phyloP scores from a whole-genome alignment of 768 basidiomycete species.

The Pholiota conissans region DNA sequence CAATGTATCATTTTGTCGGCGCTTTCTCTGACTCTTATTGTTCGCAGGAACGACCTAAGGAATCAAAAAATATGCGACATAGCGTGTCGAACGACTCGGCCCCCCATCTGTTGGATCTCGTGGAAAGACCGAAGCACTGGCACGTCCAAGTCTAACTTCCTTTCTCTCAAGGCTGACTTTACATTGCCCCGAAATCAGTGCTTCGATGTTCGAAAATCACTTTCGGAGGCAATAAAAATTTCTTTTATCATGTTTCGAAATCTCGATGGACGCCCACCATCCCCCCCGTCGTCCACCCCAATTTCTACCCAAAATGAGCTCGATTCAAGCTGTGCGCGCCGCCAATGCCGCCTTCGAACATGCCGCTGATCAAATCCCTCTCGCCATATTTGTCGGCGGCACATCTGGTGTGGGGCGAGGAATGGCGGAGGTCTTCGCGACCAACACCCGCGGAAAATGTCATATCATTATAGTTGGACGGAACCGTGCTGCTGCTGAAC shows the following conservation, averaged over 20 bases:
- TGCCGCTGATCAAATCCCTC: slow-evolving; percentile 17
- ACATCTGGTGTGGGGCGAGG: slow-evolving; percentile 45
- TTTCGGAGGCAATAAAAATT: slow-evolving; percentile 7
- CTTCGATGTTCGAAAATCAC: background rate
- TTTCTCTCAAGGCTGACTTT: background rate
- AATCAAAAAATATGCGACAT: background rate
- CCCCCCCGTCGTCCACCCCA: background rate
- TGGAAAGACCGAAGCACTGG: background rate
- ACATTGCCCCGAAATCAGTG: background rate
- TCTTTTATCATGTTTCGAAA: slow-evolving; percentile 9
- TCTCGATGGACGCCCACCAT: background rate
- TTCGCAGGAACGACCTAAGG: too few species aligned
- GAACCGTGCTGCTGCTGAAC: slow-evolving; percentile 45
- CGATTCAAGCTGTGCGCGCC: background rate
- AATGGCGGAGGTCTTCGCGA: slow-evolving; percentile 43
- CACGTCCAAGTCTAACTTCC: background rate
- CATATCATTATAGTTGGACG: slow-evolving; percentile 52
- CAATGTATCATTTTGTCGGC: background rate
- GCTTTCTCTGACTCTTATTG: too few species aligned
- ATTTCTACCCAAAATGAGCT: slow-evolving; percentile 1
- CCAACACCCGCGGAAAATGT: slow-evolving; percentile 41
- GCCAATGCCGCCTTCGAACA: slow-evolving; percentile 5
- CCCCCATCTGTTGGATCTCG: background rate
- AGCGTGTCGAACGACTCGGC: background rate
- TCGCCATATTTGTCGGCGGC: slow-evolving; percentile 39